A percentile compares a stretch with the other conserved stretches of the same genome.
These are phyloP conservation scores for Kurtzmaniella fragi DNA, from an alignment of 805 yeast genomes.

Conservation along the genomic window DNA sequence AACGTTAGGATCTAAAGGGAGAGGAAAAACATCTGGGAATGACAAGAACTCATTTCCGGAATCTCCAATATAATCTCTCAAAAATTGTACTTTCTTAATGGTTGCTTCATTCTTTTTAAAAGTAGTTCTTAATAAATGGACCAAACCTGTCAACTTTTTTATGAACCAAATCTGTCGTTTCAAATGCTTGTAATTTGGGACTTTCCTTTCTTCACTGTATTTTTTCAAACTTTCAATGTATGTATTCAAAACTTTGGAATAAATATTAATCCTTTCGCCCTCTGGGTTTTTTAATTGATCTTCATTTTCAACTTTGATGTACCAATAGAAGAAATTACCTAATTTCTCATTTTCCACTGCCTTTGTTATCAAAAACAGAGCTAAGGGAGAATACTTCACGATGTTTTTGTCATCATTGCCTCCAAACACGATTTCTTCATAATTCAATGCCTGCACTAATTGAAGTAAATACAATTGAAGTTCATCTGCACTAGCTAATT, in stretches of 20 bases:
- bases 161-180: constrained; percentile 69
- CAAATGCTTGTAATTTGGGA: constrained; percentile 32
- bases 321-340: constrained; percentile 89
- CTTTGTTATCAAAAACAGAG: constrained; percentile 69
- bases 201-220: constrained; percentile 20
- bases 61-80: constrained; percentile 55
- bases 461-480: constrained; percentile 79
- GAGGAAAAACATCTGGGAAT: constrained; percentile 52
- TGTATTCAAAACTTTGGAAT: constrained; percentile 31
- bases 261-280: constrained; percentile 19
- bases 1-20: constrained; percentile 82
- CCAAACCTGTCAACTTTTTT: constrained; percentile 56
- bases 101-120: constrained; percentile 67
- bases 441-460: constrained; percentile 84
- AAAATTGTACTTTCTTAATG: constrained; percentile 63
- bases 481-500: constrained; percentile 75
- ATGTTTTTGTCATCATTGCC: constrained; percentile 11
- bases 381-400: constrained; percentile 52
- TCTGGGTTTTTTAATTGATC: constrained; percentile 38
- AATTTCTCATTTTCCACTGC: constrained; percentile 60
- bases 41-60: constrained; percentile 33
- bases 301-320: constrained; percentile 79
- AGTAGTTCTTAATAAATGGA: constrained; percentile 53
- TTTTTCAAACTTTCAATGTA: constrained; percentile 34
- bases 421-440: constrained; percentile 45